Evolutionary conservation across 768 basidiomycete species (phyloP).

Genomic region (Holtermanniella nyarrowii): DNA sequence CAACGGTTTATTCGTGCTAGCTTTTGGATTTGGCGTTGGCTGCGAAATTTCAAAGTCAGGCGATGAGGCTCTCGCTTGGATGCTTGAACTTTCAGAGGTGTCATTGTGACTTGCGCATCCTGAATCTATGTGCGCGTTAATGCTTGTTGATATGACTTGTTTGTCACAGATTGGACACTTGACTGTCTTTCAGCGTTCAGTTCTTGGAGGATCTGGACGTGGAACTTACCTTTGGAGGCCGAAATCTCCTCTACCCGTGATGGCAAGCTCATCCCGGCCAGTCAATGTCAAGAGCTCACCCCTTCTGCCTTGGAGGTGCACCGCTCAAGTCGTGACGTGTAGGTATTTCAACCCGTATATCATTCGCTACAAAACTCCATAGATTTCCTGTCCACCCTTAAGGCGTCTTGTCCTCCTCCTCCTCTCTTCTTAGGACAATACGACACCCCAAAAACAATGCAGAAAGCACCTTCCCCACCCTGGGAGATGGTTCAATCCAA

Average conservation of each 20-base stretch:
- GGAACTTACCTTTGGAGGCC: too few relatives aligned
- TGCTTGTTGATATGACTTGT: constrained; percentile 14
- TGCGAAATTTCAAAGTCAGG: background rate
- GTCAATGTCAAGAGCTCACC: too few relatives aligned
- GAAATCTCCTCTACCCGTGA: too few relatives aligned
- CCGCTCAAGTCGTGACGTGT: too few relatives aligned
- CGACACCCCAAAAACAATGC: background rate
- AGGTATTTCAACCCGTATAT: background rate
- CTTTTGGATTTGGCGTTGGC: background rate
- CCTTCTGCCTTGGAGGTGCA: too few relatives aligned
- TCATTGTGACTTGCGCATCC: constrained; percentile 17
- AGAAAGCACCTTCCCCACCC: background rate
- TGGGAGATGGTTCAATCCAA: background rate
- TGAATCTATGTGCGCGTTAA: constrained; percentile 32
- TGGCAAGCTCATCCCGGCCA: too few relatives aligned
- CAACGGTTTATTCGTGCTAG: background rate
- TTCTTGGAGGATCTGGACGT: background rate
- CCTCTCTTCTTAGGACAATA: too few relatives aligned
- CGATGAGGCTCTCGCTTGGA: background rate
- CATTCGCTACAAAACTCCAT: background rate
- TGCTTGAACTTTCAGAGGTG: constrained; percentile 1
- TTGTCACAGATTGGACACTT: constrained; percentile 25
- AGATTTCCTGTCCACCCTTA: background rate
- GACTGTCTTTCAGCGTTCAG: constrained; percentile 4
- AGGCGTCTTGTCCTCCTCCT: too few relatives aligned